Percentiles rank a stretch among this genome's conserved stretches.
Evolutionary conservation across 2,329 filamentous ascomycete genomes (phyloP).

Genomic region (Cadophora luteo-olivacea): DNA sequence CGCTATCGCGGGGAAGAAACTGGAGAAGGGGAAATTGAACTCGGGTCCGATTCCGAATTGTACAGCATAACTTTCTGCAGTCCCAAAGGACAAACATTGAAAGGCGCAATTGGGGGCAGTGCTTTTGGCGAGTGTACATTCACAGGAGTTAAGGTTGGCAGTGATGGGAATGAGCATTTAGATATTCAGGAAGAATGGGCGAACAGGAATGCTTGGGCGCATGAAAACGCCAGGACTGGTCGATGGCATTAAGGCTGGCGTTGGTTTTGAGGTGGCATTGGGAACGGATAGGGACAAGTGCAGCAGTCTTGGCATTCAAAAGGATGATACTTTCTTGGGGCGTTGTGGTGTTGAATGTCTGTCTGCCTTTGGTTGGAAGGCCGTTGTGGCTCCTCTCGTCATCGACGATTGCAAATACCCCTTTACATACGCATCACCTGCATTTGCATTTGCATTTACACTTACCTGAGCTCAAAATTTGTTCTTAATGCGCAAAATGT

Average conservation of each 20-base stretch:
- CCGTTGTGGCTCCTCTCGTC: background rate
- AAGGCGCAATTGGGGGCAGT: slow-evolving; percentile 22
- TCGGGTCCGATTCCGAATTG: slow-evolving; percentile 3
- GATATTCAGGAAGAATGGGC: slow-evolving; percentile 23
- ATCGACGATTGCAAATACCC: background rate
- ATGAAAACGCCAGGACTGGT: slow-evolving; percentile 11
- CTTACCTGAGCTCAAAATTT: background rate
- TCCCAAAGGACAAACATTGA: slow-evolving; percentile 14
- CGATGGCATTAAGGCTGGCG: slow-evolving; percentile 14
- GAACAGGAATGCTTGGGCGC: slow-evolving; percentile 5
- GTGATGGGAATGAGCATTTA: background rate
- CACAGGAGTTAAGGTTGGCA: slow-evolving; percentile 24
- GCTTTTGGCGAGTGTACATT: slow-evolving; percentile 18
- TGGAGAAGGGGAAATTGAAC: slow-evolving; percentile 18
- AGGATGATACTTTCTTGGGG: background rate
- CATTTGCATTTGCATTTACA: background rate
- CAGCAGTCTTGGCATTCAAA: slow-evolving; percentile 9
- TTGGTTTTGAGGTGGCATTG: background rate
- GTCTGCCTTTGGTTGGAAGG: background rate
- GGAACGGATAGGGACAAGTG: background rate
- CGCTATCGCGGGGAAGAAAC: slow-evolving; percentile 24
- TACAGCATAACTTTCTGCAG: slow-evolving; percentile 24
- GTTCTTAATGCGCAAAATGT: background rate
- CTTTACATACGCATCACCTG: background rate
- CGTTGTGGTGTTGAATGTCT: slow-evolving; percentile 1